Conservation (phyloP, 352 stramenopile genomes). For the Phytopythium kandeliae region DNA sequence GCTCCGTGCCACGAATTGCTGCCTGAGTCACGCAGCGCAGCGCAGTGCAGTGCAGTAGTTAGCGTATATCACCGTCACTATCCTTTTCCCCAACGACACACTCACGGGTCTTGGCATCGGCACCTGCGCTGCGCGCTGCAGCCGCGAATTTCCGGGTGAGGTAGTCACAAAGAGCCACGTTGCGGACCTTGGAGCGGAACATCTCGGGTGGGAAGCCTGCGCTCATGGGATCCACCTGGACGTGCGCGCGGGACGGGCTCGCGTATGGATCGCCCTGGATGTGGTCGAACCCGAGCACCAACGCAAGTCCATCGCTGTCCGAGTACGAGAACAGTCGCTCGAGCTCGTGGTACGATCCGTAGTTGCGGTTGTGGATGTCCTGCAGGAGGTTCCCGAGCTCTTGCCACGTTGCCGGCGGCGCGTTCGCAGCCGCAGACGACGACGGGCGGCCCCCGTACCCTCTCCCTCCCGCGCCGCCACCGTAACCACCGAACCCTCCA, state of each 20-base stretch:
- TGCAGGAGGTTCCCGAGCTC: constrained; percentile 41
- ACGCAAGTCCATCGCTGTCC: constrained; percentile 24
- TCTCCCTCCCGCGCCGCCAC: constrained; percentile 11
- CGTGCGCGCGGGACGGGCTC: constrained; percentile 90
- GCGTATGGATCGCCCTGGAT: constrained; percentile 96
- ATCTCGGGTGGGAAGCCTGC: constrained; percentile 83
- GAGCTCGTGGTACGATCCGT: constrained; percentile 79
- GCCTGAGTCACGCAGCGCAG: constrained; percentile 2
- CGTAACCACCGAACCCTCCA: constrained; percentile 14
- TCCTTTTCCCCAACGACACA: constrained; percentile 12
- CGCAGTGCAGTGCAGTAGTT: too few relatives aligned
- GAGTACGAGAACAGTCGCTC: constrained; percentile 44
- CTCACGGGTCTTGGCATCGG: constrained; percentile 46
- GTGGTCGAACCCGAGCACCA: constrained; percentile 89
- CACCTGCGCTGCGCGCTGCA: constrained; percentile 42
- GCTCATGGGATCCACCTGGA: constrained; percentile 65
- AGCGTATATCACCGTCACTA: too few relatives aligned
- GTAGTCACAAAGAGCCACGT: constrained; percentile 88
- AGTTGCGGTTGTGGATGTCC: constrained; percentile 72
- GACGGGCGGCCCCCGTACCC: constrained; percentile 10
- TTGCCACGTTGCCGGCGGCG: constrained; percentile 30
- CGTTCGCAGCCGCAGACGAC: constrained; percentile 3
- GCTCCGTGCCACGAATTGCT: constrained; percentile 80
- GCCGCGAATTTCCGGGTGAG: constrained; percentile 82
- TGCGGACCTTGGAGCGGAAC: constrained; percentile 68